These are phyloP conservation scores for Neonectria faginata DNA, from an alignment of 2,329 filamentous ascomycete genomes.

Conservation along the genomic window DNA sequence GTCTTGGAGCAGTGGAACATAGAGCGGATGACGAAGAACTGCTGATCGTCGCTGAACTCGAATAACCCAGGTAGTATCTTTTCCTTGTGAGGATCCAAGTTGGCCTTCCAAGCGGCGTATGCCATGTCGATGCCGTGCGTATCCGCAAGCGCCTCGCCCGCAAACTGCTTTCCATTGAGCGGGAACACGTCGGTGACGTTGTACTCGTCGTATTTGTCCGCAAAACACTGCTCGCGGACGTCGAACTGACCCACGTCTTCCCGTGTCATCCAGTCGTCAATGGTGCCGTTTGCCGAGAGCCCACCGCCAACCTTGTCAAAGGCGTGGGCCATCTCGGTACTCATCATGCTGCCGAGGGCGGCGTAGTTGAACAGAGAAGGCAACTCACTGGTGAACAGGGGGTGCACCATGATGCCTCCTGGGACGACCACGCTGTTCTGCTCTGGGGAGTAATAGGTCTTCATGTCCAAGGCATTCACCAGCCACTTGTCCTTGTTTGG, in stretches of 20 bases:
- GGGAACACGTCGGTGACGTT: constrained; percentile 35
- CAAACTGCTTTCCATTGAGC: constrained; percentile 8
- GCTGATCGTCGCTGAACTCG: constrained; percentile 67
- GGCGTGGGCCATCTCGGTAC: constrained; percentile 26
- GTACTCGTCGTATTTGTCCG: constrained; percentile 23
- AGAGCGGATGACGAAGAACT: constrained; percentile 70
- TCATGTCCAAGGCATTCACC: constrained; percentile 13
- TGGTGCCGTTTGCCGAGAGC: constrained; percentile 64
- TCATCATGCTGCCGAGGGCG: constrained; percentile 28
- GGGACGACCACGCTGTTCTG: constrained; percentile 36
- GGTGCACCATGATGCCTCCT: constrained; percentile 25
- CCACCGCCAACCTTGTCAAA: constrained; percentile 28
- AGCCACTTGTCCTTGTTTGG: constrained; percentile 16
- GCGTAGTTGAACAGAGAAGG: constrained; percentile 32
- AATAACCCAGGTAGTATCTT: constrained; percentile 62
- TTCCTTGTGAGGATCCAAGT: not conserved
- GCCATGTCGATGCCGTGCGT: constrained; percentile 61
- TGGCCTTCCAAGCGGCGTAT: constrained; percentile 66
- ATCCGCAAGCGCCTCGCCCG: constrained; percentile 23
- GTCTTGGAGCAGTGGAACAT: constrained; percentile 63
- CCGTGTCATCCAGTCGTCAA: constrained; percentile 59
- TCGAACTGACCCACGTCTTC: not conserved
- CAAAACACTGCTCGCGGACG: constrained; percentile 22
- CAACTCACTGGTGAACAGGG: constrained; percentile 12
- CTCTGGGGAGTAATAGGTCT: constrained; percentile 19